Evolutionary conservation across 495 filamentous ascomycete species (phyloP).

Genomic region (Tuber microsphaerosporum): DNA sequence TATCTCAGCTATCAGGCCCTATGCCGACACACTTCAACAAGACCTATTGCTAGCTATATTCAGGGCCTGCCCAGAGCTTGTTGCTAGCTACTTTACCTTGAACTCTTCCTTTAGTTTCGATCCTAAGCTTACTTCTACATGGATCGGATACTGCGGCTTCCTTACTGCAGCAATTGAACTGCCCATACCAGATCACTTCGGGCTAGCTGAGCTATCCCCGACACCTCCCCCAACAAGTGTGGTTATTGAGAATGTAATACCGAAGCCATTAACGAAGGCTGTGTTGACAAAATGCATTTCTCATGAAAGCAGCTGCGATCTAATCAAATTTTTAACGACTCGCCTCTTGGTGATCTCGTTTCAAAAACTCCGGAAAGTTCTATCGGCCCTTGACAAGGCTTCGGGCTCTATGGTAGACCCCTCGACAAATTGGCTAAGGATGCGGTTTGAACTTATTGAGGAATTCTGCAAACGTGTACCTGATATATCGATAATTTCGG

Average conservation of each 20-base stretch:
- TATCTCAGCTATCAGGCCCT: constrained; percentile 70
- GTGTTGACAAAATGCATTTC: constrained; percentile 69
- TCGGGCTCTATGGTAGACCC: constrained; percentile 40
- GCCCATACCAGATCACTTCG: constrained; percentile 63
- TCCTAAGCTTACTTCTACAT: constrained; percentile 81
- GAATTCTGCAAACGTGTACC: constrained; percentile 76
- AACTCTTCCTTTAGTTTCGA: constrained; percentile 71
- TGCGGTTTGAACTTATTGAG: constrained; percentile 50
- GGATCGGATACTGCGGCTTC: constrained; percentile 87
- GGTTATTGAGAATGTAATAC: constrained; percentile 77
- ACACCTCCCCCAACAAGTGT: constrained; percentile 68
- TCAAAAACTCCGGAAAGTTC: constrained; percentile 60
- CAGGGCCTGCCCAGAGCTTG: constrained; percentile 68
- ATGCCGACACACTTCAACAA: constrained; percentile 70
- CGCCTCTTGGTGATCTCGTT: constrained; percentile 70
- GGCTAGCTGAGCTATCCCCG: constrained; percentile 48
- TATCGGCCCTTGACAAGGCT: constrained; percentile 52
- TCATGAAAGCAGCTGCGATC: constrained; percentile 52
- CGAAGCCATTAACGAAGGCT: constrained; percentile 71
- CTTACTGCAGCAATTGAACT: constrained; percentile 70
- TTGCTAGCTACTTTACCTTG: constrained; percentile 74
- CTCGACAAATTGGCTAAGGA: constrained; percentile 27
- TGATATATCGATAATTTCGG: constrained; percentile 45
- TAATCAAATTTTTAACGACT: constrained; percentile 76
- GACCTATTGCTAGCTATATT: constrained; percentile 76